Conservation (phyloP, 148 eudicot genomes). For the Spergularia marina region DNA sequence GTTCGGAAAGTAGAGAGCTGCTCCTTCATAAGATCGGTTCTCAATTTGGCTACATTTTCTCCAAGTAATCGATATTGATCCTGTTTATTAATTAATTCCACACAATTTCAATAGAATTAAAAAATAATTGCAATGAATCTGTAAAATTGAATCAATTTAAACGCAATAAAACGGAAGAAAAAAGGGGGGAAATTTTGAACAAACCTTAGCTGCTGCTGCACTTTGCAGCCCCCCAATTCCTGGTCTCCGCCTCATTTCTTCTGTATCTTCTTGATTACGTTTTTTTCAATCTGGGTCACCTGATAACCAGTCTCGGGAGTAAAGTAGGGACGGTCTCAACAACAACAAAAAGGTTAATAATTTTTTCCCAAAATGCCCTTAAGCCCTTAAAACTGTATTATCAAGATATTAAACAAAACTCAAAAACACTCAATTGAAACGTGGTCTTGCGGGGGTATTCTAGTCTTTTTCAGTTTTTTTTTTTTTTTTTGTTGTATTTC, state of each 20-base stretch:
- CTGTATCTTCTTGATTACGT: too few relatives aligned
- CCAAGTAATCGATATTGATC: slow-evolving; percentile 81
- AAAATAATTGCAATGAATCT: neutral
- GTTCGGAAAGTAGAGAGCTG: slow-evolving; percentile 86
- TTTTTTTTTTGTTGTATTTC: too few relatives aligned
- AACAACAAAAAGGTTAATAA: too few relatives aligned
- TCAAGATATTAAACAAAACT: too few relatives aligned
- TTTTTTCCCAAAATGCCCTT: too few relatives aligned
- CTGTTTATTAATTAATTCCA: slow-evolving; percentile 26
- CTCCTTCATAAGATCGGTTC: slow-evolving; percentile 93
- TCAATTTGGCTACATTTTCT: slow-evolving; percentile 88
- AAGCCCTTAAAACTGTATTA: too few relatives aligned
- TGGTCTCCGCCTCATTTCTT: slow-evolving; percentile 83
- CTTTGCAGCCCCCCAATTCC: slow-evolving; percentile 94
- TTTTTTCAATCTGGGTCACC: too few relatives aligned
- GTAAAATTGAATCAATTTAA: neutral
- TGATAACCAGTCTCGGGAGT: too few relatives aligned
- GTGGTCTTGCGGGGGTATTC: too few relatives aligned
- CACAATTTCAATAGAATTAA: neutral
- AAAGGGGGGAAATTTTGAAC: slow-evolving; percentile 6
- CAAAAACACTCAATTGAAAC: too few relatives aligned
- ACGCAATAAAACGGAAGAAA: neutral
- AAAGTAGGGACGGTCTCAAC: too few relatives aligned
- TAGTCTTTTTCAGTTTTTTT: too few relatives aligned
- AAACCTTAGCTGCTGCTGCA: slow-evolving; percentile 54